Evolutionary conservation across 163 green algal genomes (phyloP).

Genomic region (Scenedesmus sp.): DNA sequence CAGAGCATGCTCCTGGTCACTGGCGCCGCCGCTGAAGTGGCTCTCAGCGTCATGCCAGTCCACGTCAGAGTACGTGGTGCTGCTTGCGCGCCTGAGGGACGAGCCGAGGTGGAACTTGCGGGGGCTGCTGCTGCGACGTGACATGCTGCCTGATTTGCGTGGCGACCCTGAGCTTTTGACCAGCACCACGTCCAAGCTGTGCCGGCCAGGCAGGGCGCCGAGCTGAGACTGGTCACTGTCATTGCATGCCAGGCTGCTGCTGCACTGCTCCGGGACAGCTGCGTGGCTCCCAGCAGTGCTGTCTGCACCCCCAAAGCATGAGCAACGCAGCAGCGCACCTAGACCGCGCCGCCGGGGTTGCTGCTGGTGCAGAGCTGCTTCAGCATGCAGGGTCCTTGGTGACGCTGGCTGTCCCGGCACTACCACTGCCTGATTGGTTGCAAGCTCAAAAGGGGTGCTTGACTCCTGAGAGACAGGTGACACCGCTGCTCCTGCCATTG

Average conservation of each 20-base stretch:
- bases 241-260: not conserved
- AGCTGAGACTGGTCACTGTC: not conserved
- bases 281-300: not conserved
- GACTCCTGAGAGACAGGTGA: not conserved
- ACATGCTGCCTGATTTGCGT: not conserved
- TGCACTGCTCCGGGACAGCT: not conserved
- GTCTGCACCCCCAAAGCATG: not conserved
- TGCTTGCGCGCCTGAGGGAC: not conserved
- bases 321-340: not conserved
- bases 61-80: not conserved
- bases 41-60: slow-evolving; percentile 43
- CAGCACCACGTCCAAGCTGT: not conserved
- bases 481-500: not conserved
- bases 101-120: not conserved
- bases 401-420: not conserved
- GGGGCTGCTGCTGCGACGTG: not conserved
- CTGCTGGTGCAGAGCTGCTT: not conserved
- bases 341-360: not conserved
- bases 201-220: not conserved
- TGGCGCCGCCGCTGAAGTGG: slow-evolving; percentile 1
- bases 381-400: not conserved
- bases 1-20: not conserved
- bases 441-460: not conserved
- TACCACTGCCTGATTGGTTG: not conserved
- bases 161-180: not conserved